Percentiles rank a stretch among this genome's conserved stretches.
These are phyloP conservation scores for Leersia perrieri DNA, from an alignment of 176 grass and related monocot species.

Conservation along the genomic window DNA sequence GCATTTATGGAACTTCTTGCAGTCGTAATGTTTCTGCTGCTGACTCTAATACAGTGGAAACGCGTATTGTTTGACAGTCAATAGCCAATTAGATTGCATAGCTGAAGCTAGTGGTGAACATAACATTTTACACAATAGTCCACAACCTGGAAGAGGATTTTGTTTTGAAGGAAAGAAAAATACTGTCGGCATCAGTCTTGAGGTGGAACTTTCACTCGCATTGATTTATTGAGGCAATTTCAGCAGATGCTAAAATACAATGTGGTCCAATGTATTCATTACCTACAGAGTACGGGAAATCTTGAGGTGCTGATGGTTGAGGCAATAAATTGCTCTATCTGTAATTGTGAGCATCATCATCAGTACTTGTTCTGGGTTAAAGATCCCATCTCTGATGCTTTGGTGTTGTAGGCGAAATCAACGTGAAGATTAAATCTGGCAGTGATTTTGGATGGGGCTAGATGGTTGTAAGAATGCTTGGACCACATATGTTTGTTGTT, in stretches of 20 bases:
- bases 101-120: constrained; percentile 2
- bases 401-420: constrained; percentile 2
- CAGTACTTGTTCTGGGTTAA: background rate
- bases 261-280: constrained; percentile 17
- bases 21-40: constrained; percentile 10
- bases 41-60: background rate
- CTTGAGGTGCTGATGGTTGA: background rate
- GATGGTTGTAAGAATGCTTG: background rate
- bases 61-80: background rate
- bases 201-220: background rate
- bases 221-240: constrained; percentile 2
- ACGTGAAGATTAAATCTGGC: background rate
- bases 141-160: background rate
- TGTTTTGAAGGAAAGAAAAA: background rate
- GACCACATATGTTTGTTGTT: background rate
- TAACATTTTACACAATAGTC: background rate
- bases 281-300: background rate
- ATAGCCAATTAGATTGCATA: constrained; percentile 10
- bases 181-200: background rate
- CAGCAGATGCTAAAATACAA: background rate
- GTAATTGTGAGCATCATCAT: background rate
- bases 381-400: background rate
- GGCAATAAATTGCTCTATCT: constrained; percentile 19
- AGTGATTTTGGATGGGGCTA: background rate
- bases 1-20: background rate